Base-by-base conservation (phyloP, 345 rosid species). In the Crucihimalaya himalaica region DNA sequence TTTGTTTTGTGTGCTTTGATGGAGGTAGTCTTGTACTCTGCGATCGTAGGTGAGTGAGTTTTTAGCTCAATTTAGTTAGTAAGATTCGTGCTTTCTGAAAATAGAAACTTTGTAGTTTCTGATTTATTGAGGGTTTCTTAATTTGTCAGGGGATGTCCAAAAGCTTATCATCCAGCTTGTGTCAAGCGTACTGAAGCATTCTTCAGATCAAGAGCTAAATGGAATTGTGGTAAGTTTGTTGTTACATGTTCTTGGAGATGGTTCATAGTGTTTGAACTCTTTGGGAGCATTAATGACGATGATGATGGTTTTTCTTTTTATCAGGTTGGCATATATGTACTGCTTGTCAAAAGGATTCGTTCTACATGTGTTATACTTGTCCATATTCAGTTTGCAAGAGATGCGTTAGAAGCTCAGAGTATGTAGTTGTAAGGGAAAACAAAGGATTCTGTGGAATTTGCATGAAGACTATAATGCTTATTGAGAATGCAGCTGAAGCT, bases 291-390 rank as follows among this genome's bases (percentile, higher is more conserved):
- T 19, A 8, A 0, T 75, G 8, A 43, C 0, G 69, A 75, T 39
- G 20, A 56, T 37, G 46, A 1, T 52, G n/a, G n/a, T 2, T 25
- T 64, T 42, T 57, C 1, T 25, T 64, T 42, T 57, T 13, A 37
- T 79, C 87, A 95, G 99, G 97, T 48, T 95, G 99, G 99, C 99
- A 95, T 63, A 86, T 92, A 57, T 95, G 99, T 70, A 88, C 88
- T 70, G 77, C 79, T 54, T 95, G 99, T 75, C 89, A 84, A 78
- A 95, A 86, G 80, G 84, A 90, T 75, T 88, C 98, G 2, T 73
- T 83, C 84, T 88, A 84, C 77, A 82, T 90, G 96, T 95, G 99
- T 81, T 95, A 95, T 77, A 95, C 98, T 8, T 95, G 99, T 84
- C 88, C 99, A 0, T 95, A 86, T 88, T 92, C 99, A 48, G 76